Base-by-base conservation (phyloP, 2,329 filamentous ascomycete species). In the Botryotinia calthae region DNA sequence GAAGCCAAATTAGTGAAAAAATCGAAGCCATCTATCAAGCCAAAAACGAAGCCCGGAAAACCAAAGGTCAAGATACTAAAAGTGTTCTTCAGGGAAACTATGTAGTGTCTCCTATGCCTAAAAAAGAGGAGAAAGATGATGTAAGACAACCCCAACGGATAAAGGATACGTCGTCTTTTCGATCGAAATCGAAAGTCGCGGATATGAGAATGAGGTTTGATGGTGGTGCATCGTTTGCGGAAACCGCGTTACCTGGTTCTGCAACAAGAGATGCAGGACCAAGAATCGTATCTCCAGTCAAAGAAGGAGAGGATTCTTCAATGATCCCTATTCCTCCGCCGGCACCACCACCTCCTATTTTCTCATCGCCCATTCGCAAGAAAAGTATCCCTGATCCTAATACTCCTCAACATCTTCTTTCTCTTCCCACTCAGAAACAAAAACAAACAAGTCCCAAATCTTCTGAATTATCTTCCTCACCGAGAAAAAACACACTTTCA, bases 141-240 rank as follows among this genome's bases (percentile, higher is more conserved):
- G n/a, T 58, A 5, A 46, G 54, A 40, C 28, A 37, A 37, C 54
- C 70, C 1, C 70, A 68, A n/a, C 54, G 51, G 2, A 46, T 72
- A 8, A 68, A 68, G 18, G 70, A 68, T 31, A 61, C 51, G 10
- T 59, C 63, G 8, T 72, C 42, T 10, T 72, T 72, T 42, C 51
- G 63, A 16, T 72, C 70, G 9, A 72, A 58, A 25, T 72, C 70
- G 1, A 78, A 75, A 62, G 77, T 79, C 22, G 72, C 75, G n/a
- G 77, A 74, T 59, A 78, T 78, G 73, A 78, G 71, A 44, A 76
- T 71, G 58, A 44, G 75, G 14, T 79, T 79, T 66, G 77, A 79
- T 44, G 71, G 59, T 18, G 67, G 62, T n/a, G 63, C 67, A 14
- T 51, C 58, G 22, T 59, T 73, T 63, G 65, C 62, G 63, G 70